Base-by-base conservation (phyloP, 176 grass and related monocot genomes). In the Eremochloa ophiuroides region DNA sequence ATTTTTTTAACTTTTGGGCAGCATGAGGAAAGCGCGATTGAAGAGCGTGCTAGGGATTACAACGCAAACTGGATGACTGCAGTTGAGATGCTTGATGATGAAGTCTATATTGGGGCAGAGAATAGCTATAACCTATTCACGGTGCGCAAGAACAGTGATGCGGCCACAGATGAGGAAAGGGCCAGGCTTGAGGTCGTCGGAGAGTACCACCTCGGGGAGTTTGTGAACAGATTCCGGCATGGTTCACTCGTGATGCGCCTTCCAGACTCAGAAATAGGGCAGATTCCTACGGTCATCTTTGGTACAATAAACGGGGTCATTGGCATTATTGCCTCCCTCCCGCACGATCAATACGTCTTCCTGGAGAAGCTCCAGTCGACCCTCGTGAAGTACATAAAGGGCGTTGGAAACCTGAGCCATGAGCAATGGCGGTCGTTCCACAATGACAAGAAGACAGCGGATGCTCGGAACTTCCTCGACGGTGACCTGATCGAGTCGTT, bases 21-120 rank as follows among this genome's bases (percentile, higher is more conserved):
- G 95, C 92, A 94, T 0, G 95, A 98, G 79, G 95, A 98, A 83
- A 85, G 95, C 62, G 88, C 84, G 0, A 98, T 98, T 5, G 92
- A 98, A 81, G 90, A 95, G 88, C 75, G 87, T 16, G 90, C 95
- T 10, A 78, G 95, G 20, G 95, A 98, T 79, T 98, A 95, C 47
- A 98, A 89, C 31, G 88, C 95, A 35, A 98, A 93, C 83, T 98
- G 95, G 95, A 98, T 95, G 90, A 91, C 84, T 78, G 90, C 95
- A 58, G 88, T 98, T 77, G 92, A 98, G 93, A 91, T 98, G 86
- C 82, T 98, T 72, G 86, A 98, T 44, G 95, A 98, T 47, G 92
- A 98, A 22, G 79, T 93, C 39, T 98, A 93, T 62, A n/a, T 98
- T 7, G 95, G 95, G n/a, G 88, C 92, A 1, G 95, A 98, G 71